A percentile compares a stretch with the other conserved stretches of the same genome.
These are phyloP conservation scores for Artemisia annua DNA, from an alignment of 129 eudicot genomes.

Conservation along the genomic window DNA sequence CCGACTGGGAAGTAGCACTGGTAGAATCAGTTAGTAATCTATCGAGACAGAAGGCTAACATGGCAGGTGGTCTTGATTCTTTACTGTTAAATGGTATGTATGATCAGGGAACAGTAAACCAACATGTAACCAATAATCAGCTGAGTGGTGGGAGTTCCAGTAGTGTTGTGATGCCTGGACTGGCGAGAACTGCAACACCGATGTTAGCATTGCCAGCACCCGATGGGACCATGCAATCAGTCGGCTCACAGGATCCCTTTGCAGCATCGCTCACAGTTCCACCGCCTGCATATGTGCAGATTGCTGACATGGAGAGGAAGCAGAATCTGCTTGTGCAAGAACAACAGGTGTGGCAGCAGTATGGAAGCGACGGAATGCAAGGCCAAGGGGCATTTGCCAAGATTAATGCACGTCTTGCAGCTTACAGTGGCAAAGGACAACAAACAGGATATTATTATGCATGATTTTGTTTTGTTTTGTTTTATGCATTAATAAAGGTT, in stretches of 20 bases:
- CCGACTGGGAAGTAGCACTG: slow-evolving; percentile 65
- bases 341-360: slow-evolving; percentile 58
- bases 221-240: slow-evolving; percentile 46
- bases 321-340: slow-evolving; percentile 62
- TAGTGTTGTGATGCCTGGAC: slow-evolving; percentile 52
- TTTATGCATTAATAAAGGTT: slow-evolving; percentile 12
- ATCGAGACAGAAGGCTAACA: slow-evolving; percentile 47
- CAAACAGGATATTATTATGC: slow-evolving; percentile 44
- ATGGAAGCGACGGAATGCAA: slow-evolving; percentile 59
- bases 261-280: slow-evolving; percentile 61
- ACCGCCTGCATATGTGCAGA: slow-evolving; percentile 62
- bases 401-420: slow-evolving; percentile 28
- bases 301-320: slow-evolving; percentile 66
- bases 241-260: slow-evolving; percentile 59
- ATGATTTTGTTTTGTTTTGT: slow-evolving; percentile 19
- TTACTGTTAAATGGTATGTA: slow-evolving; percentile 61
- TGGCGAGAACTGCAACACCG: slow-evolving; percentile 41
- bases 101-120: slow-evolving; percentile 61
- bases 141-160: slow-evolving; percentile 56
- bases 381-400: slow-evolving; percentile 54
- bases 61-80: slow-evolving; percentile 70
- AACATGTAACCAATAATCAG: slow-evolving; percentile 44
- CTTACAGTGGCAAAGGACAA: slow-evolving; percentile 38
- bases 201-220: slow-evolving; percentile 61
- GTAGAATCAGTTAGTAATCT: slow-evolving; percentile 59